Evolutionary conservation across 208 protist species (phyloP).

Genomic region (Trypanosoma vivax): DNA sequence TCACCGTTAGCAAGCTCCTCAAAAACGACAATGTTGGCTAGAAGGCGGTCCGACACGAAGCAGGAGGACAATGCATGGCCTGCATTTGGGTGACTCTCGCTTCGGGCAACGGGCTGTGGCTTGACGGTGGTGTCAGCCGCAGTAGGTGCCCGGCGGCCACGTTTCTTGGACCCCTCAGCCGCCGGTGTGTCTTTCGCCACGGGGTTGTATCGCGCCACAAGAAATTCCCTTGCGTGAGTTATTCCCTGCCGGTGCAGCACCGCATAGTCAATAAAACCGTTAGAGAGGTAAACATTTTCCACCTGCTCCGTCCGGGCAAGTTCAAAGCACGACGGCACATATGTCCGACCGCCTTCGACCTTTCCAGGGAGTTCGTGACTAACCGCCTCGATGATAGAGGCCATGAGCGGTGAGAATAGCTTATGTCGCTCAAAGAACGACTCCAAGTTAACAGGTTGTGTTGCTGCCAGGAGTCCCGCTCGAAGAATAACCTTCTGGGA

Average conservation of each 20-base stretch:
- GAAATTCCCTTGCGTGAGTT: slow-evolving; percentile 51
- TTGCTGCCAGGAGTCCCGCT: slow-evolving; percentile 52
- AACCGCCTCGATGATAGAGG: slow-evolving; percentile 29
- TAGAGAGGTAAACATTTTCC: slow-evolving; percentile 69
- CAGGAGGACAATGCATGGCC: slow-evolving; percentile 46
- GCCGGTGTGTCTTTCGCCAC: neutral
- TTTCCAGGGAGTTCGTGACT: slow-evolving; percentile 40
- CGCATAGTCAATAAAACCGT: slow-evolving; percentile 67
- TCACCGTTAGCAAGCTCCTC: slow-evolving; percentile 48
- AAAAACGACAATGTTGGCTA: slow-evolving; percentile 43
- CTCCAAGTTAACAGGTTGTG: slow-evolving; percentile 45
- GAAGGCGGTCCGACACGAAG: slow-evolving; percentile 55
- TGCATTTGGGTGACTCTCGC: slow-evolving; percentile 38
- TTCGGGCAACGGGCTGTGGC: slow-evolving; percentile 17
- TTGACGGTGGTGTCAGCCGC: slow-evolving; percentile 9
- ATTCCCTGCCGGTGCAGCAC: slow-evolving; percentile 43
- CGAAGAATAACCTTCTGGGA: slow-evolving; percentile 58
- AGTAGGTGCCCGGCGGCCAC: slow-evolving; percentile 6
- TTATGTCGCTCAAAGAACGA: slow-evolving; percentile 47
- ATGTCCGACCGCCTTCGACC: slow-evolving; percentile 41
- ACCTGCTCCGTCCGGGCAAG: slow-evolving; percentile 32
- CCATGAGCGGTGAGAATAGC: slow-evolving; percentile 48
- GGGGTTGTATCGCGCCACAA: slow-evolving; percentile 52
- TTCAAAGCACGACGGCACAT: slow-evolving; percentile 51
- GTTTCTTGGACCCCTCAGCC: neutral